Evolutionary conservation across 139 green algal genomes (phyloP).

Genomic region (Chlamydomonas schloesseri): DNA sequence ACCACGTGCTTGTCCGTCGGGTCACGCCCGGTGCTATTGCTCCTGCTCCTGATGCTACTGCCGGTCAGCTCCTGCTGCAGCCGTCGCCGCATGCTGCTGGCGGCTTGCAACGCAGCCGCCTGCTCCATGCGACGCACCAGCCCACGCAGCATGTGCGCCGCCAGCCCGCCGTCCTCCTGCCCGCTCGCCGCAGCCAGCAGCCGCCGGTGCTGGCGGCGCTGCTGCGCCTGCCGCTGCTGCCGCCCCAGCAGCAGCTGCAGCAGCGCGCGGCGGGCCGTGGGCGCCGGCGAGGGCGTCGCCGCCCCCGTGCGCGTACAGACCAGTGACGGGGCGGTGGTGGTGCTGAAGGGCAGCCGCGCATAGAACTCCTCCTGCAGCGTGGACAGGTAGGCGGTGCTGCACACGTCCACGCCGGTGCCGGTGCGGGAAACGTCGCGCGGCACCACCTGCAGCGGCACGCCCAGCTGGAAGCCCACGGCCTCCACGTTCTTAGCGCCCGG

Average conservation of each 20-base stretch:
- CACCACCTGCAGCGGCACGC: slow-evolving; percentile 2
- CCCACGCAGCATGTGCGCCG: too few species aligned
- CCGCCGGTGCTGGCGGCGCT: too few species aligned
- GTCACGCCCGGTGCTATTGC: too few species aligned
- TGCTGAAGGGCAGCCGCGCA: neutral
- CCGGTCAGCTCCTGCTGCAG: too few species aligned
- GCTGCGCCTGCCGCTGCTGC: too few species aligned
- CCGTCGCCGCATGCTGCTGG: too few species aligned
- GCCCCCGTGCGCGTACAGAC: neutral
- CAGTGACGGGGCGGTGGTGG: neutral
- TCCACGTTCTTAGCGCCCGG: neutral
- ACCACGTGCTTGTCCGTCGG: neutral
- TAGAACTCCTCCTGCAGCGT: neutral
- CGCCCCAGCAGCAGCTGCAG: neutral
- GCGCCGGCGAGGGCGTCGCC: neutral
- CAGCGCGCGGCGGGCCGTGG: neutral
- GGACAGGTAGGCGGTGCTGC: neutral
- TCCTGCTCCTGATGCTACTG: too few species aligned
- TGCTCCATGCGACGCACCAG: too few species aligned
- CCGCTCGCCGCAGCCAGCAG: too few species aligned
- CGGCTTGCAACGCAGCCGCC: too few species aligned
- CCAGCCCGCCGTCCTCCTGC: too few species aligned
- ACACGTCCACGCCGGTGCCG: neutral
- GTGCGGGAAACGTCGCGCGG: neutral
- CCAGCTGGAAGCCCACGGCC: neutral